A percentile compares a stretch with the other conserved stretches of the same genome.
phyloP scores from a whole-genome alignment of 1,139 yeast genomes.

The Spathaspora sp. region DNA sequence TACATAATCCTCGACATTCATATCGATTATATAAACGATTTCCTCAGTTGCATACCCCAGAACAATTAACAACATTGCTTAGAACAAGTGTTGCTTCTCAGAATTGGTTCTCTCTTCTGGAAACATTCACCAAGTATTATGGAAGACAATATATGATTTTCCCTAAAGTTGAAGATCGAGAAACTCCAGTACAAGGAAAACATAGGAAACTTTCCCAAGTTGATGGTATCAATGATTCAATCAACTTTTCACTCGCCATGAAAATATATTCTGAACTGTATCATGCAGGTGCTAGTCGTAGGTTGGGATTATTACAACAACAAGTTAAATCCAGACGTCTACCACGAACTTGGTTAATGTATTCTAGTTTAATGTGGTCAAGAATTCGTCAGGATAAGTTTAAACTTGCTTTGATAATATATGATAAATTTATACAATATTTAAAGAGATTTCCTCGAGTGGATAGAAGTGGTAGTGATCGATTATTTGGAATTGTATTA shows the following conservation, averaged over 20 bases:
- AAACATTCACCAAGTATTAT: constrained; percentile 61
- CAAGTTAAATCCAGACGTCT: background rate
- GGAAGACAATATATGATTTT: constrained; percentile 58
- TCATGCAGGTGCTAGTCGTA: background rate
- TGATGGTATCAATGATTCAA: background rate
- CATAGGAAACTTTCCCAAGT: background rate
- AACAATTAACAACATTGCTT: constrained; percentile 46
- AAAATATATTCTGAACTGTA: constrained; percentile 13
- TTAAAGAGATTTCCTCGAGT: constrained; percentile 1
- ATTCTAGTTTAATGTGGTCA: constrained; percentile 18
- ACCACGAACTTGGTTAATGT: constrained; percentile 51
- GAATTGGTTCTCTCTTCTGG: constrained; percentile 61
- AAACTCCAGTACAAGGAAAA: background rate
- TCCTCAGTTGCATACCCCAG: constrained; percentile 30
- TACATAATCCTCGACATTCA: constrained; percentile 24
- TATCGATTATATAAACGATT: constrained; percentile 23
- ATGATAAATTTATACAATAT: background rate
- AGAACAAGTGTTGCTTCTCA: constrained; percentile 49
- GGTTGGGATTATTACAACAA: background rate
- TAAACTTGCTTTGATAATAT: background rate
- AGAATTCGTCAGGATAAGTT: background rate
- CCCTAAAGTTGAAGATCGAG: constrained; percentile 26
- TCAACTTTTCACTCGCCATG: constrained; percentile 54
- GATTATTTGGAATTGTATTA: constrained; percentile 42
- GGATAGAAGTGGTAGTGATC: constrained; percentile 3